Evolutionary conservation across 2,329 filamentous ascomycete genomes (phyloP).

Genomic region (Sphaerostilbella broomeana): DNA sequence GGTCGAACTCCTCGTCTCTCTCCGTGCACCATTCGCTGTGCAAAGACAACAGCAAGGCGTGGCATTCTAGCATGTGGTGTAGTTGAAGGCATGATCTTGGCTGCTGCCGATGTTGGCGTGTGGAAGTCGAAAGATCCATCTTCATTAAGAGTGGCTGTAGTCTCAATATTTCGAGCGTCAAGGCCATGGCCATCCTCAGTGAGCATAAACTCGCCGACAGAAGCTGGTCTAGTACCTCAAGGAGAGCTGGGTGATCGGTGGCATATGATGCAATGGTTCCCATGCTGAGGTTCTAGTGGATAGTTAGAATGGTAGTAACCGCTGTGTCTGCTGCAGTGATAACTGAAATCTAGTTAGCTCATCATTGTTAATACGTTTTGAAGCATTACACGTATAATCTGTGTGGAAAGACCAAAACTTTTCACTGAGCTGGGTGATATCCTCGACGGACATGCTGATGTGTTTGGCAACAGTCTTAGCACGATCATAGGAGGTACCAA

Average conservation of each 20-base stretch:
- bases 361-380: too few species aligned
- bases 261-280: slow-evolving; percentile 19
- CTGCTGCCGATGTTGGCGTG: slow-evolving; percentile 24
- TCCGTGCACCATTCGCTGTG: slow-evolving; percentile 22
- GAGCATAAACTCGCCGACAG: slow-evolving; percentile 30
- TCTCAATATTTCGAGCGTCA: slow-evolving; percentile 33
- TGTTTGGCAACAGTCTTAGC: too few species aligned
- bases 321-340: too few species aligned
- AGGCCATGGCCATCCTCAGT: slow-evolving; percentile 35
- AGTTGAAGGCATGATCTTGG: slow-evolving; percentile 27
- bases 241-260: too few species aligned
- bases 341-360: too few species aligned
- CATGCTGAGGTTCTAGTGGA: slow-evolving; percentile 28
- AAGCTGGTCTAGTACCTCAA: slow-evolving; percentile 19
- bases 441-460: too few species aligned
- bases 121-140: slow-evolving; percentile 30
- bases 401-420: too few species aligned
- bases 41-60: slow-evolving; percentile 27
- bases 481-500: too few species aligned
- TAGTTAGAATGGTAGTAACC: slow-evolving; percentile 21
- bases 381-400: too few species aligned
- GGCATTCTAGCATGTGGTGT: slow-evolving; percentile 20
- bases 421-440: too few species aligned
- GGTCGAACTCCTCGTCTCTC: slow-evolving; percentile 24
- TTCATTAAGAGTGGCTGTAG: slow-evolving; percentile 27